These are phyloP conservation scores for Metschnikowia continentalis DNA, from an alignment of 805 yeast species.

Conservation along the genomic window DNA sequence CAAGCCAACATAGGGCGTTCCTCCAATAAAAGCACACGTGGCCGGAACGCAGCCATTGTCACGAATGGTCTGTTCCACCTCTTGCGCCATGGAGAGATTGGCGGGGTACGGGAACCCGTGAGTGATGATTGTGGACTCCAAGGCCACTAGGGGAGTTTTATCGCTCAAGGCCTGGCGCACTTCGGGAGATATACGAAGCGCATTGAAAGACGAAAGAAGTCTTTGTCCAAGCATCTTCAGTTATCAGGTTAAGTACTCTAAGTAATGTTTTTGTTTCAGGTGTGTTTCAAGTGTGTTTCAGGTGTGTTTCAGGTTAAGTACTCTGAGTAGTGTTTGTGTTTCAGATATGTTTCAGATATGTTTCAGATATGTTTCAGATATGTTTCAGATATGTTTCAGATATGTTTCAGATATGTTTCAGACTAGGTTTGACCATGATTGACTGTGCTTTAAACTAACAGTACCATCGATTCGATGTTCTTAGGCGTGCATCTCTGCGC, in stretches of 20 bases:
- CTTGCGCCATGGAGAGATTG: slow-evolving; percentile 66
- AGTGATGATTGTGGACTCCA: slow-evolving; percentile 83
- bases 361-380: not conserved
- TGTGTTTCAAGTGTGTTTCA: no score
- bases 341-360: no score
- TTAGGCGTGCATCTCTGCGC: not conserved
- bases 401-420: not conserved
- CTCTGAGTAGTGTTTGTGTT: no score
- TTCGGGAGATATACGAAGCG: slow-evolving; percentile 42
- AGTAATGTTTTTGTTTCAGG: no score
- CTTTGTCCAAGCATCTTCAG: not conserved
- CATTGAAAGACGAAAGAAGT: not conserved
- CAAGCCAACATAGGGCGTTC: slow-evolving; percentile 70
- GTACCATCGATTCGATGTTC: no score
- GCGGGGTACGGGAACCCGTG: slow-evolving; percentile 86
- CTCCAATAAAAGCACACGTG: slow-evolving; percentile 73
- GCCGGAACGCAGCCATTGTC: slow-evolving; percentile 73
- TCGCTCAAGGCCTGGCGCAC: slow-evolving; percentile 57
- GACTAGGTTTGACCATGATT: not conserved
- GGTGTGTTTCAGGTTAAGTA: no score
- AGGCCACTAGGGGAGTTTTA: slow-evolving; percentile 66
- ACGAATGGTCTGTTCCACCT: slow-evolving; percentile 62
- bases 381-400: not conserved
- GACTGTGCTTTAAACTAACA: no score
- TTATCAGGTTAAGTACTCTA: no score